These are phyloP conservation scores for Hypomontagnella monticulosa DNA, from an alignment of 495 filamentous ascomycete species.

Conservation along the genomic window DNA sequence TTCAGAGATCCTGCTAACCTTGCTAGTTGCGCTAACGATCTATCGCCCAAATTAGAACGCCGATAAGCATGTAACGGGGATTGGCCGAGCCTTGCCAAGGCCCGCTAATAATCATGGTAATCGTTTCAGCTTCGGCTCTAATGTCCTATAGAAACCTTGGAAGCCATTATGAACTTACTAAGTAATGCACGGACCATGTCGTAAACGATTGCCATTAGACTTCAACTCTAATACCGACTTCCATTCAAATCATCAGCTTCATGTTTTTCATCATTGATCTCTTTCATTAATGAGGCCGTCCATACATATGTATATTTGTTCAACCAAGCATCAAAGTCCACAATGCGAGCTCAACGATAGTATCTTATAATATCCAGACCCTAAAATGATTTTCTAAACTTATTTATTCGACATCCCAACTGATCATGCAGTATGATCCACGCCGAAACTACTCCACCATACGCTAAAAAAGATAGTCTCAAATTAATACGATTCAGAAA, in stretches of 20 bases:
- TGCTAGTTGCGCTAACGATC: conserved; percentile 29
- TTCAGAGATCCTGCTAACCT: conserved; percentile 21
- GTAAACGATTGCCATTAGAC: background rate
- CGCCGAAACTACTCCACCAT: too few species aligned
- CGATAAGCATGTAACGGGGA: conserved; percentile 37
- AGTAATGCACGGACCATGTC: background rate
- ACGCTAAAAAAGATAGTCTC: background rate
- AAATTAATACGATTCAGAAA: background rate
- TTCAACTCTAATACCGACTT: too few species aligned
- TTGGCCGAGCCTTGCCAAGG: conserved; percentile 20
- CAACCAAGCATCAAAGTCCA: too few species aligned
- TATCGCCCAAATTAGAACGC: conserved; percentile 37
- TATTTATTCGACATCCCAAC: too few species aligned
- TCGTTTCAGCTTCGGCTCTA: conserved; percentile 26
- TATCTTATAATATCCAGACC: too few species aligned
- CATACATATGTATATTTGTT: too few species aligned
- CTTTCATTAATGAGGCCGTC: background rate
- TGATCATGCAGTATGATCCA: too few species aligned
- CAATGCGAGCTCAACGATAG: too few species aligned
- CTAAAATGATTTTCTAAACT: too few species aligned
- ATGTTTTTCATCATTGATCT: too few species aligned
- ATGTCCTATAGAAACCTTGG: background rate
- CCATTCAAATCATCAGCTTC: too few species aligned
- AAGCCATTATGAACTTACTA: background rate
- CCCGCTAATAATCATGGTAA: conserved; percentile 20